Conservation (phyloP, 352 stramenopile genomes). For the Pythium rishiriense region DNA sequence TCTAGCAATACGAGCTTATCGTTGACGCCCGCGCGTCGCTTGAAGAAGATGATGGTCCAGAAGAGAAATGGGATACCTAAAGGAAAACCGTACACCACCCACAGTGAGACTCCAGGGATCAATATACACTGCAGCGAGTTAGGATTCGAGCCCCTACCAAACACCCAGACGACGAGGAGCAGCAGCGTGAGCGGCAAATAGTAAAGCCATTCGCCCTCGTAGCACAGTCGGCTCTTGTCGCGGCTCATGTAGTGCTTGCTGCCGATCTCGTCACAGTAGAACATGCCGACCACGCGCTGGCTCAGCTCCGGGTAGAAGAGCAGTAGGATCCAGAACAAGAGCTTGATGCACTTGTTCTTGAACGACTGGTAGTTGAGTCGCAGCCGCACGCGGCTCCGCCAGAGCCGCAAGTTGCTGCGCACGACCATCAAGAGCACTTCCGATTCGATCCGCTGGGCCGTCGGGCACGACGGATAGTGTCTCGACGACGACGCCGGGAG, state of each 20-base stretch:
- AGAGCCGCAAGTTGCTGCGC: constrained; percentile 68
- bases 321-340: constrained; percentile 74
- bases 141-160: constrained; percentile 37
- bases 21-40: constrained; percentile 46
- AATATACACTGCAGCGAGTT: neutral
- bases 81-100: neutral
- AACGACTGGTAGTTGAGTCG: constrained; percentile 74
- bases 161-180: constrained; percentile 57
- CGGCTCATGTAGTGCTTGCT: constrained; percentile 58
- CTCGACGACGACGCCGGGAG: constrained; percentile 48
- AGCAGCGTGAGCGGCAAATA: constrained; percentile 52
- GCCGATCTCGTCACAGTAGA: constrained; percentile 77
- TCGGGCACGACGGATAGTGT: constrained; percentile 51
- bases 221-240: constrained; percentile 62
- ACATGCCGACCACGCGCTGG: constrained; percentile 63
- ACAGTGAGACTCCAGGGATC: neutral
- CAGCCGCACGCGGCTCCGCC: constrained; percentile 64
- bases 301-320: constrained; percentile 77
- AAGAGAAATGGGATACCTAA: constrained; percentile 71
- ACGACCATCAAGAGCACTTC: constrained; percentile 65
- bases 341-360: constrained; percentile 77
- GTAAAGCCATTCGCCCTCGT: constrained; percentile 53
- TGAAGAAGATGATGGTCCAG: constrained; percentile 62
- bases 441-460: constrained; percentile 46
- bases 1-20: constrained; percentile 52